Evolutionary conservation across 176 grass and related monocot species (phyloP).

Genomic region (Phoenix roebelenii): DNA sequence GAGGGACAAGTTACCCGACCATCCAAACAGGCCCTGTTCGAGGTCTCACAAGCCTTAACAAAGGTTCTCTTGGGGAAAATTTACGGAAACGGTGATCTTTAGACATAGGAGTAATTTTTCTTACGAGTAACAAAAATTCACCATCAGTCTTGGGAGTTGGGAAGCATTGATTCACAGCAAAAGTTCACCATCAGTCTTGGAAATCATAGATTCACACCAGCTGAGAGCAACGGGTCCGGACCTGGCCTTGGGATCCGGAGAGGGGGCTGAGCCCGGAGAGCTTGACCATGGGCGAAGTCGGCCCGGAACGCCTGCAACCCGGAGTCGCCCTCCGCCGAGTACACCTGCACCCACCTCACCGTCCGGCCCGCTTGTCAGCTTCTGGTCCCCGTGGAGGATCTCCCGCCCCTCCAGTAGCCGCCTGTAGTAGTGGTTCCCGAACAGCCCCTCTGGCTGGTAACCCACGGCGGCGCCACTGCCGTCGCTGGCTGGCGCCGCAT

Average conservation of each 20-base stretch:
- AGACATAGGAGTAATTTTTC: no score
- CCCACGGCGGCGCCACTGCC: slow-evolving; percentile 31
- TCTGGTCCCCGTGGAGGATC: slow-evolving; percentile 50
- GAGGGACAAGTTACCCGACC: no score
- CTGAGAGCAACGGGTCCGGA: slow-evolving; percentile 27
- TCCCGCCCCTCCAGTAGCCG: slow-evolving; percentile 29
- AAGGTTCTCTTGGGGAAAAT: no score
- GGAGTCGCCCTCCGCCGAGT: slow-evolving; percentile 20
- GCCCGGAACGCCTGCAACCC: slow-evolving; percentile 34
- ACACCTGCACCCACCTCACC: slow-evolving; percentile 43
- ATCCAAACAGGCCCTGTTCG: no score
- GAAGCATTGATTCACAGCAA: no score
- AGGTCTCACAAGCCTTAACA: no score
- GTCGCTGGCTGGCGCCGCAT: slow-evolving; percentile 7
- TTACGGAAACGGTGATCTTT: no score
- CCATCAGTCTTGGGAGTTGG: no score
- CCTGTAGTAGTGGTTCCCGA: slow-evolving; percentile 47
- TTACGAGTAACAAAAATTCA: no score
- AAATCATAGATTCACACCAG: no score
- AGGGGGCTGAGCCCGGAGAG: slow-evolving; percentile 35
- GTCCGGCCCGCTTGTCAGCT: slow-evolving; percentile 63
- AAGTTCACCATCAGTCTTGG: no score
- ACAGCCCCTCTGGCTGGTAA: slow-evolving; percentile 34
- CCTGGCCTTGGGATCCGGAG: slow-evolving; percentile 19
- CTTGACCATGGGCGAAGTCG: slow-evolving; percentile 58